A percentile compares a stretch with the other conserved stretches of the same genome.
Evolutionary conservation across 495 filamentous ascomycete species (phyloP).

Genomic region (Entonaema liquescens): DNA sequence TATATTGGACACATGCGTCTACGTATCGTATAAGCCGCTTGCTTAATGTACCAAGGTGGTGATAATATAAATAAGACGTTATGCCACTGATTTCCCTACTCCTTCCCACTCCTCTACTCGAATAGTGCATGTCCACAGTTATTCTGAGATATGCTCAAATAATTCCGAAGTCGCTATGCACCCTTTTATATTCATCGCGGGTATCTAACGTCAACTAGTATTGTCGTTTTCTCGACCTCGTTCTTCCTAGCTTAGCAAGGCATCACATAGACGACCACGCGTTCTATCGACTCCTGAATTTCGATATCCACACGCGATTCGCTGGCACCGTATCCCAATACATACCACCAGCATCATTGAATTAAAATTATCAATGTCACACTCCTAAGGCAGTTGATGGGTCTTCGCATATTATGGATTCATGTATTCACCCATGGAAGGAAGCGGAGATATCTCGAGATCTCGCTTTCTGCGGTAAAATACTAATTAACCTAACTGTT

Average conservation of each 20-base stretch:
- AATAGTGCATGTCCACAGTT: neutral
- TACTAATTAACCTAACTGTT: neutral
- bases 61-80: neutral
- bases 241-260: neutral
- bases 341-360: neutral
- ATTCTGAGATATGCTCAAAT: neutral
- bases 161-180: neutral
- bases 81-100: neutral
- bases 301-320: neutral
- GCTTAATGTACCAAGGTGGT: no score
- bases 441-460: neutral
- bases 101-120: neutral
- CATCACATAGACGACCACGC: neutral
- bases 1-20: no score
- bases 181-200: neutral
- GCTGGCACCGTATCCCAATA: neutral
- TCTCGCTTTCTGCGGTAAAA: neutral
- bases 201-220: no score
- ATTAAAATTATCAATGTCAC: neutral
- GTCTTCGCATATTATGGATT: neutral
- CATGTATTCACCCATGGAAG: neutral
- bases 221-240: neutral
- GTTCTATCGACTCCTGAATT: neutral
- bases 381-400: neutral
- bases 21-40: no score